phyloP scores from a whole-genome alignment of 768 basidiomycete genomes.

The Gloeophyllum trabeum region DNA sequence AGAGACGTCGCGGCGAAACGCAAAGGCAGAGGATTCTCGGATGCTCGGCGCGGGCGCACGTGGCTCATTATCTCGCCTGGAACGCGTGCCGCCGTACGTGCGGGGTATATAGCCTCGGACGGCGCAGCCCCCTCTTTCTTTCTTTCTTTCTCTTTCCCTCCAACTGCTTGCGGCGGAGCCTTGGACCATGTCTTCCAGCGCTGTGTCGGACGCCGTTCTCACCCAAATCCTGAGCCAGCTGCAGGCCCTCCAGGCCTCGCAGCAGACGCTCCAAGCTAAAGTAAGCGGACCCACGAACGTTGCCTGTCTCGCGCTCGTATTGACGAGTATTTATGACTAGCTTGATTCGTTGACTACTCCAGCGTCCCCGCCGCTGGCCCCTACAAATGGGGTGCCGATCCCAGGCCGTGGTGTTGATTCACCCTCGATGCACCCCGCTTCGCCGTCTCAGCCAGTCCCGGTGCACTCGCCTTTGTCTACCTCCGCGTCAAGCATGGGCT shows the following conservation, averaged over 20 bases:
- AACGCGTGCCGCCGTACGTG: no score
- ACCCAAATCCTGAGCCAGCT: constrained; percentile 67
- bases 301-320: not conserved
- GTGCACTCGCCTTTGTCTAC: no score
- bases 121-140: no score
- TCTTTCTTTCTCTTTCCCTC: no score
- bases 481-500: not conserved
- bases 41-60: no score
- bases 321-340: constrained; percentile 21
- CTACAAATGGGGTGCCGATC: constrained; percentile 20
- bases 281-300: constrained; percentile 22
- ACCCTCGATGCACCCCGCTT: constrained; percentile 10
- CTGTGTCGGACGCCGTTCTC: constrained; percentile 45
- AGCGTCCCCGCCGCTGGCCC: constrained; percentile 16
- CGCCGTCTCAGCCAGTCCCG: no score
- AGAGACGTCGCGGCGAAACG: no score
- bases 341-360: constrained; percentile 33
- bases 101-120: no score
- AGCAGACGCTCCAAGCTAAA: constrained; percentile 73
- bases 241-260: constrained; percentile 57
- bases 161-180: no score
- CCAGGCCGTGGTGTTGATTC: constrained; percentile 16
- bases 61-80: no score
- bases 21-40: no score
- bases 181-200: no score